phyloP scores from a whole-genome alignment of 2,329 filamentous ascomycete species.

The Clonostachys rhizophaga region DNA sequence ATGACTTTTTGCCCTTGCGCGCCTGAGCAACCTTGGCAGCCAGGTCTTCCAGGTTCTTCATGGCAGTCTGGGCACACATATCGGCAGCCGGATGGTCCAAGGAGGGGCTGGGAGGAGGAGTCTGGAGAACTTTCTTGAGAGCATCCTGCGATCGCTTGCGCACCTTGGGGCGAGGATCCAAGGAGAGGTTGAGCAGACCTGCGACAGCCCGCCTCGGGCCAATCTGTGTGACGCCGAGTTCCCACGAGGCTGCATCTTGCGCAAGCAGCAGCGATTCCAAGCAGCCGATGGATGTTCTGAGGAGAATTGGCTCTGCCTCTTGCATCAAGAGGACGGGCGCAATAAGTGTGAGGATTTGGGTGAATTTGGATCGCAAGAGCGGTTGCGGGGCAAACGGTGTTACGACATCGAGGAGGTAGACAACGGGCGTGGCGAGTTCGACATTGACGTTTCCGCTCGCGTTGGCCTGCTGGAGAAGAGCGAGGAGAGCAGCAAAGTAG shows the following conservation, averaged over 20 bases:
- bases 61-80: slow-evolving; percentile 89
- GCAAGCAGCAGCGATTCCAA: slow-evolving; percentile 87
- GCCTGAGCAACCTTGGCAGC: slow-evolving; percentile 56
- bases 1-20: slow-evolving; percentile 60
- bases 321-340: slow-evolving; percentile 76
- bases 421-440: slow-evolving; percentile 77
- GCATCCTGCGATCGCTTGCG: slow-evolving; percentile 91
- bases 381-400: slow-evolving; percentile 80
- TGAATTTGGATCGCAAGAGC: slow-evolving; percentile 90
- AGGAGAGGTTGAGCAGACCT: slow-evolving; percentile 76
- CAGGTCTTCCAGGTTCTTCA: slow-evolving; percentile 75
- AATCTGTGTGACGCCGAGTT: slow-evolving; percentile 75
- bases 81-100: slow-evolving; percentile 92
- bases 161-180: slow-evolving; percentile 89
- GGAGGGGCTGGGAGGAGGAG: slow-evolving; percentile 84
- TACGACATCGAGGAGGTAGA: slow-evolving; percentile 93
- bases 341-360: slow-evolving; percentile 82
- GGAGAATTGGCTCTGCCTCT: slow-evolving; percentile 80
- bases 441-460: slow-evolving; percentile 68
- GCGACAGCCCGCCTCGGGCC: slow-evolving; percentile 84
- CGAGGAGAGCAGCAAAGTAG: slow-evolving; percentile 93
- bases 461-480: slow-evolving; percentile 75
- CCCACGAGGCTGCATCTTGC: slow-evolving; percentile 86
- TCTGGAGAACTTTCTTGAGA: slow-evolving; percentile 74
- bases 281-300: slow-evolving; percentile 86